These are phyloP conservation scores for Ceratocystis lukuohia DNA, from an alignment of 2,329 filamentous ascomycete genomes.

Conservation along the genomic window DNA sequence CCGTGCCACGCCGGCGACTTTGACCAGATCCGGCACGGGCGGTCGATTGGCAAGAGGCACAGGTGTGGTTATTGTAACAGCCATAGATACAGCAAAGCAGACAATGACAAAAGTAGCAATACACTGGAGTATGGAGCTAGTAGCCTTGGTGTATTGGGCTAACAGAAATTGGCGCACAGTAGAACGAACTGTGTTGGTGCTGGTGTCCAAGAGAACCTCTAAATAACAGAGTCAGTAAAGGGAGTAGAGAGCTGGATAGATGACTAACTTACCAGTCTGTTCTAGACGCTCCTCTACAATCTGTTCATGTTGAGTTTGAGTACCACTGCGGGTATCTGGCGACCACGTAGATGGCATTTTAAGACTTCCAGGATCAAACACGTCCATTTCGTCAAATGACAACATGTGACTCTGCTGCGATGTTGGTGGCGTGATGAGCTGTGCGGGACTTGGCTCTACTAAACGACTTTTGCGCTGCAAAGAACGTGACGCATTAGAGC, in stretches of 20 bases:
- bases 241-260: too few relatives aligned
- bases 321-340: too few relatives aligned
- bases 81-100: conserved; percentile 49
- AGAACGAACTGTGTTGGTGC: background rate
- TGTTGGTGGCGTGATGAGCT: conserved; percentile 13
- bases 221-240: background rate
- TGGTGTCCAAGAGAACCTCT: background rate
- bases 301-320: background rate
- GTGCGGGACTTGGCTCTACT: background rate
- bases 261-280: background rate
- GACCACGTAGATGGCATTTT: background rate
- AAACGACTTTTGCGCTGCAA: background rate
- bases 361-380: background rate
- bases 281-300: background rate
- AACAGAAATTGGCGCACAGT: conserved; percentile 37
- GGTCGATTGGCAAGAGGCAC: conserved; percentile 33
- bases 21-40: conserved; percentile 72
- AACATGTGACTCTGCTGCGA: conserved; percentile 5
- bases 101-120: conserved; percentile 47
- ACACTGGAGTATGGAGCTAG: conserved; percentile 56
- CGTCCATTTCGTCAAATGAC: conserved; percentile 10
- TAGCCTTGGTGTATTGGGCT: conserved; percentile 45
- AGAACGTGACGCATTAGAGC: background rate
- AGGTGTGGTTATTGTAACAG: conserved; percentile 56
- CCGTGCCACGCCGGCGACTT: conserved; percentile 76